Conservation (phyloP, 768 basidiomycete species). For the Amanita pseudoporphyria region DNA sequence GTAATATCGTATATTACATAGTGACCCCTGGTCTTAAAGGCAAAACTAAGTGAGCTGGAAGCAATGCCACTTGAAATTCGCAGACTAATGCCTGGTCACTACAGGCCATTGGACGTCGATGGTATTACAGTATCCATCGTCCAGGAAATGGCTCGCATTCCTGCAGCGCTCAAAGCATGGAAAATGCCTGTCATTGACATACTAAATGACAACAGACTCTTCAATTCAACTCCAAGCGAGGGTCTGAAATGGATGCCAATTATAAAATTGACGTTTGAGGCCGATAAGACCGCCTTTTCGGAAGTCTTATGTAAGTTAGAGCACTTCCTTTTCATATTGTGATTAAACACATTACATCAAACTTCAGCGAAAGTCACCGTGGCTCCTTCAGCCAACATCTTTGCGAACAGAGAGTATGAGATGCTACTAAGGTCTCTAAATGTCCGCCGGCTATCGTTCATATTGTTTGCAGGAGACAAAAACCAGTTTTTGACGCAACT, state of each 20-base stretch:
- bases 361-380: conserved; percentile 64
- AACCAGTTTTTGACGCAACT: conserved; percentile 87
- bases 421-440: conserved; percentile 81
- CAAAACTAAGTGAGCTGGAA: conserved; percentile 48
- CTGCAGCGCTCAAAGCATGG: conserved; percentile 80
- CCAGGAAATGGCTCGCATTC: conserved; percentile 69
- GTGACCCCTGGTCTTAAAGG: conserved; percentile 74
- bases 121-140: conserved; percentile 55
- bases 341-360: conserved; percentile 12
- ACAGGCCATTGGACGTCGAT: conserved; percentile 74
- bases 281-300: conserved; percentile 76
- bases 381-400: conserved; percentile 89
- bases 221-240: conserved; percentile 56
- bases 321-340: conserved; percentile 20
- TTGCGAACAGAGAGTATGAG: conserved; percentile 92
- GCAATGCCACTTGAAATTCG: neutral
- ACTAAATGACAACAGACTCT: conserved; percentile 79
- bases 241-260: conserved; percentile 67
- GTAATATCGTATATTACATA: conserved; percentile 77
- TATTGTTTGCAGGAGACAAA: conserved; percentile 80
- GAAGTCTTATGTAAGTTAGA: conserved; percentile 66
- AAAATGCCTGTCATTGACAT: conserved; percentile 68
- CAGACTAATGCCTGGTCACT: conserved; percentile 8
- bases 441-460: conserved; percentile 78
- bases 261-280: conserved; percentile 70